Evolutionary conservation across 805 yeast species (phyloP).

Genomic region (Schwanniomyces yamadae): DNA sequence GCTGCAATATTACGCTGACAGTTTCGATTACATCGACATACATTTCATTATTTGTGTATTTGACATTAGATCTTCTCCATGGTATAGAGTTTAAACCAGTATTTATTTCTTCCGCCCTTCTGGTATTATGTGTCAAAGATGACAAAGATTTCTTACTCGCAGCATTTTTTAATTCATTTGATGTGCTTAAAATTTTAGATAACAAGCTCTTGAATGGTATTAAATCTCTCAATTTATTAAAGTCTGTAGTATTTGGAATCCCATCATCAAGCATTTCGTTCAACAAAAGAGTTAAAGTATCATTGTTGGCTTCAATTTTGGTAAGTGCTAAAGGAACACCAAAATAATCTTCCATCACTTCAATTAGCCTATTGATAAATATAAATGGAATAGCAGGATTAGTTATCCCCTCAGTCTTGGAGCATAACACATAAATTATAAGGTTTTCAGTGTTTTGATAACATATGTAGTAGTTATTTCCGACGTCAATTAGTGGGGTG

Average conservation of each 20-base stretch:
- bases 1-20: slow-evolving; percentile 52
- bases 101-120: neutral
- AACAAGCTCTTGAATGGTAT: slow-evolving; percentile 65
- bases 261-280: slow-evolving; percentile 81
- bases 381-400: slow-evolving; percentile 58
- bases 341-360: slow-evolving; percentile 58
- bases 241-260: slow-evolving; percentile 68
- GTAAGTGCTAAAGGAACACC: slow-evolving; percentile 51
- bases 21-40: slow-evolving; percentile 79
- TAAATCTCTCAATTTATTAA: slow-evolving; percentile 64
- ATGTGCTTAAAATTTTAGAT: slow-evolving; percentile 48
- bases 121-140: slow-evolving; percentile 13
- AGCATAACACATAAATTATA: slow-evolving; percentile 28
- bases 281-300: slow-evolving; percentile 65
- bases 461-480: slow-evolving; percentile 28
- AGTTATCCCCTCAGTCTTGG: slow-evolving; percentile 10
- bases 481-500: slow-evolving; percentile 27
- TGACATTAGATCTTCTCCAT: slow-evolving; percentile 77
- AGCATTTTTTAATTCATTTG: slow-evolving; percentile 31
- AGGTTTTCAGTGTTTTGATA: slow-evolving; percentile 21
- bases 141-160: slow-evolving; percentile 19
- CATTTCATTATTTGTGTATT: slow-evolving; percentile 77
- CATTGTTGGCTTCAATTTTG: slow-evolving; percentile 67
- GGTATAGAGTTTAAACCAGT: slow-evolving; percentile 45
- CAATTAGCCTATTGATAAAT: slow-evolving; percentile 50